These are phyloP conservation scores for Striga asiatica DNA, from an alignment of 257 asterid species.

Conservation along the genomic window DNA sequence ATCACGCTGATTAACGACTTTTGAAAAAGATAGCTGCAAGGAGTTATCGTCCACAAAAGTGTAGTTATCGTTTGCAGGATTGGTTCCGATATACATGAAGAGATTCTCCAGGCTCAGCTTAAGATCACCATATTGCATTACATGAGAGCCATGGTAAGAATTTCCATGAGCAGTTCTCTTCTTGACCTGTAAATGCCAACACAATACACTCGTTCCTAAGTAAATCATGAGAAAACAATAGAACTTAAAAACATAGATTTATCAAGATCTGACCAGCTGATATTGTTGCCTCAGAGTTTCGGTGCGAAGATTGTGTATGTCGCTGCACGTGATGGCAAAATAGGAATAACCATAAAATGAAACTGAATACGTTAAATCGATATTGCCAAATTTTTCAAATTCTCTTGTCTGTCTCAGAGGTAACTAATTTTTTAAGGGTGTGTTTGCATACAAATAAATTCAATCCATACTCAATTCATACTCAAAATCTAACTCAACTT, in stretches of 20 bases:
- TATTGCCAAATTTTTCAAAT: no score
- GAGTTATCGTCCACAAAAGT: background rate
- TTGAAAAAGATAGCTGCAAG: background rate
- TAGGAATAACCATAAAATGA: no score
- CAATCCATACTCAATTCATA: no score
- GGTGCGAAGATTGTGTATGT: background rate
- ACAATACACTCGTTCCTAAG: background rate
- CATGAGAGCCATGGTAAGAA: background rate
- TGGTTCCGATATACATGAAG: background rate
- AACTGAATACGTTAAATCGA: no score
- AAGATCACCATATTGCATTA: background rate
- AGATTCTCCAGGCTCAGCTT: background rate
- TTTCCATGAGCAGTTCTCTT: background rate
- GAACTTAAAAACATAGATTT: background rate
- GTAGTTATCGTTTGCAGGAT: background rate
- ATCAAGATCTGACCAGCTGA: slow-evolving; percentile 42
- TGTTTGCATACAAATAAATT: no score
- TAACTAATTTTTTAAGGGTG: no score
- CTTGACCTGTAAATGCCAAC: slow-evolving; percentile 16
- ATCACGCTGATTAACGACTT: background rate
- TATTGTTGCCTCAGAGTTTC: background rate
- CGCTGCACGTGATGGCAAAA: background rate
- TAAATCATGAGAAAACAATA: background rate
- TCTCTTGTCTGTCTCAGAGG: no score
- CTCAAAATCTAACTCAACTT: no score